These are phyloP conservation scores for Picochlorum sp. DNA, from an alignment of 139 green algal species.

Conservation along the genomic window DNA sequence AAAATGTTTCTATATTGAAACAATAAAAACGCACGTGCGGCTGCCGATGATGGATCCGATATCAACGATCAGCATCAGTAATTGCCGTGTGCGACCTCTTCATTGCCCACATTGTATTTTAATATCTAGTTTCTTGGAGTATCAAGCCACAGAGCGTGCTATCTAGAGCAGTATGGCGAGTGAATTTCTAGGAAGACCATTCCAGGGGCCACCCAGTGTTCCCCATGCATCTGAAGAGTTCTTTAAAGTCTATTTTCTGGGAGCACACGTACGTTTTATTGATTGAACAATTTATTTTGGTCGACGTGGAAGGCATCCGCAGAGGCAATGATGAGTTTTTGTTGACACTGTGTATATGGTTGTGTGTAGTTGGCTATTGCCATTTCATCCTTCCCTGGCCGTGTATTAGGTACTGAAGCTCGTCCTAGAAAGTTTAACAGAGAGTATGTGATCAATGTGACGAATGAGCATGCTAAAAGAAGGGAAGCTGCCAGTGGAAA, in stretches of 20 bases:
- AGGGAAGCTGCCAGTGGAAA: conserved; percentile 52
- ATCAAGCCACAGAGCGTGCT: no score
- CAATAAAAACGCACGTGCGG: no score
- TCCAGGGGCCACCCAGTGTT: conserved; percentile 55
- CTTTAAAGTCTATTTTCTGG: conserved; percentile 69
- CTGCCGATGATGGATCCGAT: background rate
- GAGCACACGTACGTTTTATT: conserved; percentile 45
- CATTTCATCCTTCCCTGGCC: conserved; percentile 53
- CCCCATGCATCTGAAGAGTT: conserved; percentile 61
- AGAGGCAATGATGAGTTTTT: background rate
- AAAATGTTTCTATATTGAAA: no score
- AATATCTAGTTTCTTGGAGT: no score
- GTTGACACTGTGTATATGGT: background rate
- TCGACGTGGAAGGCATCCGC: background rate
- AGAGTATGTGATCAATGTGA: conserved; percentile 62
- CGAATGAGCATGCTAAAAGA: conserved; percentile 60
- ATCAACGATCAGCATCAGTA: no score
- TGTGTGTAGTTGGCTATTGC: conserved; percentile 46
- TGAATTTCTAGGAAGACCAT: conserved; percentile 36
- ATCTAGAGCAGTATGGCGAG: conserved; percentile 5
- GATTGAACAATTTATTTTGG: background rate
- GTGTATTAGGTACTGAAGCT: conserved; percentile 57
- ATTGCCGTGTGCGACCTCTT: no score
- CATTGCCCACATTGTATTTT: no score
- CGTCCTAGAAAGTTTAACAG: conserved; percentile 58